Evolutionary conservation across 2,329 filamentous ascomycete species (phyloP), one percentile per base, ranked within the genome.

Genomic region (Pestalotiopsis sp.): DNA sequence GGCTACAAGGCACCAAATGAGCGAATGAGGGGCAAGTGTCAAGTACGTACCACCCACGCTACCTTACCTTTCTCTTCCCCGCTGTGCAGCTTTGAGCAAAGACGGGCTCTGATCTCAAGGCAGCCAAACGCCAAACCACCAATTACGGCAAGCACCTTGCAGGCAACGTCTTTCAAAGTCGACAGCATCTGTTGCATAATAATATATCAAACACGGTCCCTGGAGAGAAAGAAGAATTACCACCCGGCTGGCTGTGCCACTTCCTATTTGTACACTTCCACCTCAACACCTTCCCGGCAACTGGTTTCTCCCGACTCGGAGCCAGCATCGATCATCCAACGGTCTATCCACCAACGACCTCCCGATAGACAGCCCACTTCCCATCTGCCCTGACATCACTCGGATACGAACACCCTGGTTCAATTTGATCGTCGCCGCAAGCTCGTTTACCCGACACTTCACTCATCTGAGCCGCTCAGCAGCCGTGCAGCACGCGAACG

Each of bases 371-470:
- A 62, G 13, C 27, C 59, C 31, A 62, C 59, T 38, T 38, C 27
- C 59, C 20, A 52, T 20, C 45, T 12, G 14, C 38, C 38, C 61
- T 64, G 61, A 64, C 61, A 64, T 64, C 61, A 64, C 61, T 4
- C 31, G 13, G 31, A 17, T 12, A 4, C 23, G 39, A n/a, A 13
- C 36, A 31, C 27, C 23, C 31, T 36, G 31, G 31, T 36, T 36
- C 31, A 9, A 36, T 36, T 36, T 36, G 31, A 36, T 36, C 31
- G 31, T 36, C 31, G 31, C 7, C 31, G 31, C 31, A 36, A 36
- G 31, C 31, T 36, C 31, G 6, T 7, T 36, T 9, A 36, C 31
- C 31, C 31, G 6, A 36, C 31, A 36, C 31, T 36, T 36, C 5
- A 9, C 17, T 31, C n/a, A 59, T 59, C 57, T 23, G 49, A 62